Evolutionary conservation across 2,329 filamentous ascomycete genomes (phyloP).

Genomic region (Hypoxylon sp.): DNA sequence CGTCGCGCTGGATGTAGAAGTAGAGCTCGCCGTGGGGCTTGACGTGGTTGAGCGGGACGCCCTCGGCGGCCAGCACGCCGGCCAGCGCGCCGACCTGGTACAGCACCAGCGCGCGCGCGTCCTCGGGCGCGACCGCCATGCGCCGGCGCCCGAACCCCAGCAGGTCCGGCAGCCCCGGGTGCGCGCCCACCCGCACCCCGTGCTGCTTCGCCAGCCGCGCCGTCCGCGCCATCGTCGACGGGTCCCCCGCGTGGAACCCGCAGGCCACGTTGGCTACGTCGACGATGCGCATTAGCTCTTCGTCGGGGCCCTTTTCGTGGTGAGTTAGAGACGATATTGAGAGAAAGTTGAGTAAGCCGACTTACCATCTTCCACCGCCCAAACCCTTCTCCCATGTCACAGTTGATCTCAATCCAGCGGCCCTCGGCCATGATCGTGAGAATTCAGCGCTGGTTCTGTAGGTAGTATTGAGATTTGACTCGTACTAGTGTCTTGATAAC

Average conservation of each 20-base stretch:
- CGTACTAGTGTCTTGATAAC: too few relatives aligned
- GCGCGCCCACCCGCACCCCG: constrained; percentile 65
- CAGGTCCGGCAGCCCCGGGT: constrained; percentile 70
- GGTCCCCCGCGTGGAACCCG: constrained; percentile 67
- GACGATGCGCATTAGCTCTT: constrained; percentile 66
- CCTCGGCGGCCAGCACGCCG: constrained; percentile 65
- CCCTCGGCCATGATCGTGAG: constrained; percentile 1
- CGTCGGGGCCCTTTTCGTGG: constrained; percentile 59
- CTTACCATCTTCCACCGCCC: constrained; percentile 52
- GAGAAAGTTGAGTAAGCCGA: not conserved
- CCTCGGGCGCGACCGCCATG: constrained; percentile 65
- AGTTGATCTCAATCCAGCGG: constrained; percentile 52
- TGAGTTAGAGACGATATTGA: not conserved
- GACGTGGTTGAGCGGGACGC: constrained; percentile 64
- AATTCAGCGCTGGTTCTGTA: not conserved
- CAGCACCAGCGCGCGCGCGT: constrained; percentile 63
- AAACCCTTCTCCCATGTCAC: constrained; percentile 62
- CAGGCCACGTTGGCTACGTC: constrained; percentile 70
- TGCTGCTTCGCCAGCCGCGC: constrained; percentile 65
- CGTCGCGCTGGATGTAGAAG: constrained; percentile 46
- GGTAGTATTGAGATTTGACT: too few relatives aligned
- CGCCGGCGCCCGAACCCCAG: constrained; percentile 70
- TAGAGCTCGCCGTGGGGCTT: constrained; percentile 70
- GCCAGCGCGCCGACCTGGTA: constrained; percentile 71
- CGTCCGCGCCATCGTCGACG: constrained; percentile 69